Conservation (phyloP, 345 rosid genomes). For the Arabis hirsuta region DNA sequence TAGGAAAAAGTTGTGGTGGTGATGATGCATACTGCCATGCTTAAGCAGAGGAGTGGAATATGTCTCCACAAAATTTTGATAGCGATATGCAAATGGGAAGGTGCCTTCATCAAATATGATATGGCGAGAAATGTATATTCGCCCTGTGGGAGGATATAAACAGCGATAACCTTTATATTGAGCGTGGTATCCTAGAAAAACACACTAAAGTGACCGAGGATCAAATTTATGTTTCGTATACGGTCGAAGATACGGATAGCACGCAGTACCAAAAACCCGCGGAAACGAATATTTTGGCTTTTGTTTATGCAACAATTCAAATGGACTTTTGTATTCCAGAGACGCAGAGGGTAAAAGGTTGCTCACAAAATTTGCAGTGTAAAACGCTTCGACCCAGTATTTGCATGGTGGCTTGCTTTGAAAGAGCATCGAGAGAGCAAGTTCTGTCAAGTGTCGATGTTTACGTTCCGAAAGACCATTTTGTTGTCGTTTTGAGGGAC, state of each 20-base stretch:
- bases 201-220: not conserved
- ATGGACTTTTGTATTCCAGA: not conserved
- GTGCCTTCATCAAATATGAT: not conserved
- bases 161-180: slow-evolving; percentile 1
- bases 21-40: not conserved
- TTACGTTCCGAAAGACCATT: not conserved
- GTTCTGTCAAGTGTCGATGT: not conserved
- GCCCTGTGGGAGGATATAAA: not conserved
- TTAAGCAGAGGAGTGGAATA: not conserved
- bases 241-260: not conserved
- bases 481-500: not conserved
- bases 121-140: not conserved
- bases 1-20: not conserved
- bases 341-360: not conserved
- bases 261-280: not conserved
- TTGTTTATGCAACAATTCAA: not conserved
- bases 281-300: not conserved
- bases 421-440: not conserved
- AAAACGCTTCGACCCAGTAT: not conserved
- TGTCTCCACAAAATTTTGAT: not conserved
- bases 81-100: not conserved
- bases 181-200: not conserved
- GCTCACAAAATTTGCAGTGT: not conserved
- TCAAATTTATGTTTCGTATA: not conserved
- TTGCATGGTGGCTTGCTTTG: not conserved